Base-by-base conservation (phyloP, 2,329 filamentous ascomycete species). In the Orbilia ellipsospora region DNA sequence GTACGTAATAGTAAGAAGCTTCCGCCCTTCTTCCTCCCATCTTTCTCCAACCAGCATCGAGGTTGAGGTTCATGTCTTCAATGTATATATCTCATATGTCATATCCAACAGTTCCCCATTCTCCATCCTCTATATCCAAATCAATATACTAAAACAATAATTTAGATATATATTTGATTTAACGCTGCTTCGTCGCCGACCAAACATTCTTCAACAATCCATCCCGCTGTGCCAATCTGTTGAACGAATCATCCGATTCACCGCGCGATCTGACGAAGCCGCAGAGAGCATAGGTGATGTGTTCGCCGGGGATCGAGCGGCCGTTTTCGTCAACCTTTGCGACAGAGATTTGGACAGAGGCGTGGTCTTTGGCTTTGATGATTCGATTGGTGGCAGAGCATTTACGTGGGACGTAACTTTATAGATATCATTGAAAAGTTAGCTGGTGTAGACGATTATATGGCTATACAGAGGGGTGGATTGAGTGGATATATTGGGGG, bases 341-440 rank as follows among this genome's bases (percentile, higher is more conserved):
- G 84, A 99, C 88, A 82, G 91, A 92, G 86, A 99, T 93, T 87
- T 99, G 95, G 82, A 98, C 95, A 78, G 92, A 96, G 82, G 93
- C 94, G 89, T 99, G 95, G 87, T 99, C 95, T 88, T 98, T 97
- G 88, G 95, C 93, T 89, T 97, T 97, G 90, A 99, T 98, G 89
- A 98, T 97, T 87, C 95, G 93, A 92, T 96, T 96, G 85, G 94
- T 97, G 82, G 94, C 94, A 85, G 89, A 93, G 92, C 94, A 98
- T 89, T 97, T 98, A 89, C 94, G 93, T 85, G 93, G 93, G 88
- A 97, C 92, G 90, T 96, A 96, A 85, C 93, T 96, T 61, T 36
- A 50, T 55, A 44, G 44, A 57, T 20, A 55, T 51, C 42, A 51
- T 31, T 70, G 73, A n/a, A n/a, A n/a, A n/a, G n/a, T 70, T 64